These are phyloP conservation scores for Colletotrichum lindemuthianum DNA, from an alignment of 2,329 filamentous ascomycete species.

Conservation along the genomic window DNA sequence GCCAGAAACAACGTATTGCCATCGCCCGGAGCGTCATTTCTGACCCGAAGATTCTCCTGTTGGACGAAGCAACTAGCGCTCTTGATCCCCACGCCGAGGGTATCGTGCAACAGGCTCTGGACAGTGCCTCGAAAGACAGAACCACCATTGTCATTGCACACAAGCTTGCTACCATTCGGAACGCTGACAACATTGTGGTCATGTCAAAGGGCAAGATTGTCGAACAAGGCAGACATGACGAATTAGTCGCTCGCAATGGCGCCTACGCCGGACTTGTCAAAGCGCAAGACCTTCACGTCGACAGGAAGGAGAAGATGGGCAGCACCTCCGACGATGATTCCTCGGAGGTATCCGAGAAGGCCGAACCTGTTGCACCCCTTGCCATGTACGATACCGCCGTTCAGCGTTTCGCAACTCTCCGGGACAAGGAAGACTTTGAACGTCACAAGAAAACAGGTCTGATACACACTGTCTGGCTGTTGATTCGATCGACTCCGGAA, in stretches of 20 bases:
- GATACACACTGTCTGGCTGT: constrained; percentile 29
- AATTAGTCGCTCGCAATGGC: constrained; percentile 32
- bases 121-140: constrained; percentile 61
- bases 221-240: constrained; percentile 43
- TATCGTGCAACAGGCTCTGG: constrained; percentile 64
- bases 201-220: constrained; percentile 44
- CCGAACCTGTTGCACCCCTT: background rate
- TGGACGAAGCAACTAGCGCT: constrained; percentile 74
- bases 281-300: constrained; percentile 38
- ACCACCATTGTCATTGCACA: constrained; percentile 74
- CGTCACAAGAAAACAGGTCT: constrained; percentile 19
- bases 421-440: constrained; percentile 26
- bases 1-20: constrained; percentile 73
- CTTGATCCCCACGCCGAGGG: constrained; percentile 53
- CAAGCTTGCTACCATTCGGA: constrained; percentile 54
- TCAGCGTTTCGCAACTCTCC: constrained; percentile 5
- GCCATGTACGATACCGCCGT: constrained; percentile 6
- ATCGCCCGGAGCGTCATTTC: constrained; percentile 73
- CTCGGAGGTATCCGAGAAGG: background rate
- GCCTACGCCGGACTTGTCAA: constrained; percentile 40
- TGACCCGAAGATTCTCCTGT: constrained; percentile 68
- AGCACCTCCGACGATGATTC: constrained; percentile 4
- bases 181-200: constrained; percentile 47
- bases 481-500: constrained; percentile 26
- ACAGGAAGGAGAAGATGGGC: constrained; percentile 1